Conservation (phyloP, 352 stramenopile genomes). For the Pseudoperonospora humuli region DNA sequence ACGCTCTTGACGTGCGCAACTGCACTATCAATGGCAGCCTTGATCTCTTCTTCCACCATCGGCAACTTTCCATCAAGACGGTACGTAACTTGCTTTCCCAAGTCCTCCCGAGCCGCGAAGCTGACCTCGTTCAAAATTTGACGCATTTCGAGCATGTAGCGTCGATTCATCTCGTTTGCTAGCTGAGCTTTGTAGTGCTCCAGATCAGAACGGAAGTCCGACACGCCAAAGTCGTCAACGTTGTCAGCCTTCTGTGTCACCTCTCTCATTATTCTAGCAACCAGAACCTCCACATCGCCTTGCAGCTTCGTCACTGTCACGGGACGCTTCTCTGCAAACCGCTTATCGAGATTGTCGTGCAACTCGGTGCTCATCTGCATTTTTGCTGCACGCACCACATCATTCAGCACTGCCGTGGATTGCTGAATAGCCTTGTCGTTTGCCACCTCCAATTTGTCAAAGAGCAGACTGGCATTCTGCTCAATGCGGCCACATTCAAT, state of each 20-base stretch:
- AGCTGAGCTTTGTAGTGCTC: constrained; percentile 59
- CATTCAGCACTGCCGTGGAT: constrained; percentile 37
- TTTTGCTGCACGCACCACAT: constrained; percentile 50
- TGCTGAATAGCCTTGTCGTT: constrained; percentile 71
- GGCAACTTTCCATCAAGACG: constrained; percentile 66
- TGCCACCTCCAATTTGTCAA: constrained; percentile 62
- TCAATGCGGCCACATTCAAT: constrained; percentile 46
- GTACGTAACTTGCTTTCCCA: constrained; percentile 50
- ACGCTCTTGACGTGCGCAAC: constrained; percentile 42
- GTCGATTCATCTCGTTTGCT: constrained; percentile 55
- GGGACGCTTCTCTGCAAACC: constrained; percentile 37
- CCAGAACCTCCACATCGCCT: constrained; percentile 46
- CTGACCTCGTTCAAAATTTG: constrained; percentile 68
- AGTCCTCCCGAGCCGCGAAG: constrained; percentile 49
- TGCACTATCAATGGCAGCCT: constrained; percentile 46
- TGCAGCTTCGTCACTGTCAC: constrained; percentile 54
- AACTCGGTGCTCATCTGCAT: constrained; percentile 51
- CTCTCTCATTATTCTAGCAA: constrained; percentile 23
- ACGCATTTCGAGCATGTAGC: constrained; percentile 71
- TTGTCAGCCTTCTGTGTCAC: constrained; percentile 20
- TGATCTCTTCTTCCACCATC: constrained; percentile 55
- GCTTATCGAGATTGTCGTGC: constrained; percentile 51
- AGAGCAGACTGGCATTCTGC: constrained; percentile 54
- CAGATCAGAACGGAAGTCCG: constrained; percentile 42
- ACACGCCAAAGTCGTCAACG: constrained; percentile 20